These are phyloP conservation scores for Phyllosticta ampelicida DNA, from an alignment of 2,329 filamentous ascomycete genomes.

Conservation along the genomic window DNA sequence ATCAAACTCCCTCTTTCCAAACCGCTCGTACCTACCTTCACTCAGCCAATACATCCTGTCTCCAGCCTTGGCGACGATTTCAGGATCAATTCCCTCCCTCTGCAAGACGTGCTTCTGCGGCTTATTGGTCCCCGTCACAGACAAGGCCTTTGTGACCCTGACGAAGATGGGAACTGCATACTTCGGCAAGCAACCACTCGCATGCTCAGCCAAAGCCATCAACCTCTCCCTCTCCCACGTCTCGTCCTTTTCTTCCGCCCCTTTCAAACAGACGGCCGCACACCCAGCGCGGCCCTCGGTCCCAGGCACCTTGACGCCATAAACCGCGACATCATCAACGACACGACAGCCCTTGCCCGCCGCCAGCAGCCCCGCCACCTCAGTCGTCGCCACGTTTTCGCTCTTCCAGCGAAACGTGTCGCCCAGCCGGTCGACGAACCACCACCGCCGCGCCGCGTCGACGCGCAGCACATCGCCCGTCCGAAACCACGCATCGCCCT, in stretches of 20 bases:
- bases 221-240: neutral
- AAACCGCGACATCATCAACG: slow-evolving; percentile 38
- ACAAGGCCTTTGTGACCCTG: slow-evolving; percentile 47
- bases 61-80: slow-evolving; percentile 32
- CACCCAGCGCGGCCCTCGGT: slow-evolving; percentile 43
- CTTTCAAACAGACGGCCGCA: slow-evolving; percentile 31
- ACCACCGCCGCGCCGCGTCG: slow-evolving; percentile 36
- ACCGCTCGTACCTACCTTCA: slow-evolving; percentile 3
- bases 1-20: slow-evolving; percentile 1
- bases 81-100: slow-evolving; percentile 54
- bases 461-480: slow-evolving; percentile 38
- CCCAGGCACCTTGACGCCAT: slow-evolving; percentile 37
- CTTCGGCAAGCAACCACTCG: slow-evolving; percentile 50
- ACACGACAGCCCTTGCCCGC: slow-evolving; percentile 25
- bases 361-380: slow-evolving; percentile 36
- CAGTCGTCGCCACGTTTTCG: slow-evolving; percentile 39
- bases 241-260: neutral
- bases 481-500: slow-evolving; percentile 39
- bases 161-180: slow-evolving; percentile 71
- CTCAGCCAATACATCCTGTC: slow-evolving; percentile 11
- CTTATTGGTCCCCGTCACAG: slow-evolving; percentile 65
- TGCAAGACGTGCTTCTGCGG: slow-evolving; percentile 65
- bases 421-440: slow-evolving; percentile 38
- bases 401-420: slow-evolving; percentile 42
- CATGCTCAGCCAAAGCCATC: slow-evolving; percentile 26